These are phyloP conservation scores for Quercus engelmannii DNA, from an alignment of 306 rosid species.

Conservation along the genomic window DNA sequence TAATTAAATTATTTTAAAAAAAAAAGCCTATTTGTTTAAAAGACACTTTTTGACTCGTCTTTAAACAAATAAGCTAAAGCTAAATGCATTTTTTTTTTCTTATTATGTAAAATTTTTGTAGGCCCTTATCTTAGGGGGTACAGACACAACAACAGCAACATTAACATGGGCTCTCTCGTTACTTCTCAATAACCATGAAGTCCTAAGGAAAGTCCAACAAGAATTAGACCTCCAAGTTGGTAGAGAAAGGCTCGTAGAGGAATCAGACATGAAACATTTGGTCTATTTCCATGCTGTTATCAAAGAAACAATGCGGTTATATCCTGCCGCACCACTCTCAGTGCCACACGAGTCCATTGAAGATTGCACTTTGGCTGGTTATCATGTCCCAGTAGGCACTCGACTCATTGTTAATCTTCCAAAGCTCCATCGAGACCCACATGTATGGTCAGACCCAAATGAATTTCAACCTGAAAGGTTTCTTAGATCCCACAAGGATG, in stretches of 20 bases:
- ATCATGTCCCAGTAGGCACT: conserved; percentile 16
- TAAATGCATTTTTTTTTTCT: too few species aligned
- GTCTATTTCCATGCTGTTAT: conserved; percentile 26
- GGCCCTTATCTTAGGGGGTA: conserved; percentile 5
- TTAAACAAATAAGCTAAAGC: too few species aligned
- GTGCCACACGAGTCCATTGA: conserved; percentile 14
- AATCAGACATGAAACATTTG: conserved; percentile 23
- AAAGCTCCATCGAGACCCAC: conserved; percentile 32
- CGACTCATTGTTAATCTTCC: conserved; percentile 17
- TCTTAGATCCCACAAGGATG: background rate
- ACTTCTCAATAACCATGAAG: conserved; percentile 6
- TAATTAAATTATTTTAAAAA: too few species aligned
- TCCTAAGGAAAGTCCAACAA: background rate
- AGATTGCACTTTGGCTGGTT: conserved; percentile 26
- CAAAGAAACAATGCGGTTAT: conserved; percentile 32
- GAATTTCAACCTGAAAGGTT: conserved; percentile 29
- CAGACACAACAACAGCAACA: conserved; percentile 3
- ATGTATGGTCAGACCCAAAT: conserved; percentile 28
- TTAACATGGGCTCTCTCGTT: conserved; percentile 17
- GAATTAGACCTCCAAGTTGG: conserved; percentile 21
- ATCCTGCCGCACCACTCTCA: conserved; percentile 20
- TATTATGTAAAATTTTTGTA: background rate
- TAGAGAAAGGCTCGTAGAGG: conserved; percentile 11
- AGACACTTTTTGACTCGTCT: too few species aligned
- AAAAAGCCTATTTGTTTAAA: too few species aligned